Conservation (phyloP, 2,329 filamentous ascomycete species). For the Colletotrichum salicis region DNA sequence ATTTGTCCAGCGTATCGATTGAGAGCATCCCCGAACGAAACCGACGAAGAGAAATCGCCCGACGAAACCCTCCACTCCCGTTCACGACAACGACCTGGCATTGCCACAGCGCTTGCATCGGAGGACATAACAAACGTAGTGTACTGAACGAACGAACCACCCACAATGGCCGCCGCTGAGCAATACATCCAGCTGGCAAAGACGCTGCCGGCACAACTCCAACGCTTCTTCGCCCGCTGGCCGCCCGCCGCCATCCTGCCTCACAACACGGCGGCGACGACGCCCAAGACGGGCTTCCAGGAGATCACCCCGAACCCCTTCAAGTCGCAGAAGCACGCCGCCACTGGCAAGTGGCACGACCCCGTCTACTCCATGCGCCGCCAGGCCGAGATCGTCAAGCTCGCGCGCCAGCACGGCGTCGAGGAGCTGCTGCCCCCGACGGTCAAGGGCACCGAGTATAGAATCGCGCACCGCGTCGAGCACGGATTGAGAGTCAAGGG, state of each 20-base stretch:
- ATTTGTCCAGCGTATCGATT: conserved; percentile 27
- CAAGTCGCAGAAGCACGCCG: conserved; percentile 78
- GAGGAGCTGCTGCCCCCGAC: conserved; percentile 83
- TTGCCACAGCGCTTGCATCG: not conserved
- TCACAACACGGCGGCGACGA: conserved; percentile 50
- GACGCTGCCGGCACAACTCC: conserved; percentile 79
- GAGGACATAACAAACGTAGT: conserved; percentile 14
- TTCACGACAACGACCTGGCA: not conserved
- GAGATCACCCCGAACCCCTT: conserved; percentile 80
- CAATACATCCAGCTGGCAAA: conserved; percentile 70
- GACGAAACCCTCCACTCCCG: not conserved
- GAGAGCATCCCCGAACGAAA: conserved; percentile 4
- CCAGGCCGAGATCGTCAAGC: conserved; percentile 90
- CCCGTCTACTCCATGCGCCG: conserved; percentile 84
- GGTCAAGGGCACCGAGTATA: conserved; percentile 78
- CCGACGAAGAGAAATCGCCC: not conserved
- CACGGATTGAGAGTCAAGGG: conserved; percentile 87
- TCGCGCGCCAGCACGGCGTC: conserved; percentile 82
- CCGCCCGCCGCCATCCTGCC: conserved; percentile 75
- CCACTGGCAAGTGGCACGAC: conserved; percentile 84
- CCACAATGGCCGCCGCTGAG: conserved; percentile 29
- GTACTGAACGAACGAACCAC: not conserved
- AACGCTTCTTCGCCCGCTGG: conserved; percentile 89
- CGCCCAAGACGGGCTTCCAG: conserved; percentile 63
- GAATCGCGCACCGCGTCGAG: conserved; percentile 78